Evolutionary conservation across 2,329 filamentous ascomycete genomes (phyloP), one percentile per base, ranked within the genome.

Genomic region (Gaeumannomyces tritici): DNA sequence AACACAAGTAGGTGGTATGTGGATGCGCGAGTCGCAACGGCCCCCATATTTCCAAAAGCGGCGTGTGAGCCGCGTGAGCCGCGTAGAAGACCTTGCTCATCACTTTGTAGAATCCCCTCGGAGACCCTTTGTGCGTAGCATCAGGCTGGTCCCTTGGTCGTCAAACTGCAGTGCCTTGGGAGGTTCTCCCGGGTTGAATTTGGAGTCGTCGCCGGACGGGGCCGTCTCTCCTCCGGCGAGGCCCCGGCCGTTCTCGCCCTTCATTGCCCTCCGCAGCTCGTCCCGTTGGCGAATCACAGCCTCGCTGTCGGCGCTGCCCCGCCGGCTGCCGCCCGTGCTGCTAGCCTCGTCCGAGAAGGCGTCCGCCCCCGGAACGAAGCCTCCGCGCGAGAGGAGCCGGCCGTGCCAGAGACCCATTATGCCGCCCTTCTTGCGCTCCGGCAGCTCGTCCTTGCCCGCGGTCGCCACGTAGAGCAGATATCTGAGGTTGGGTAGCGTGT

Each of bases 401-500:
- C 82, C 82, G 0, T 77, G 77, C 76, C 83, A 82, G 2, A 88
- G 71, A 0, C 85, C 85, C 31, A 84, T 75, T 0, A 88, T 80
- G 12, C 85, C 85, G 15, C 85, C 85, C 55, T 78, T 78, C 65
- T 86, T 88, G 54, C 85, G 77, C 68, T 83, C 82, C 0, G 85
- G 85, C 2, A 88, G 73, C 63, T 88, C 82, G 31, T 83, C 82
- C 1, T 73, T 88, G 0, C 92, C 92, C 0, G 92, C 91, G 35
- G 90, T 95, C 67, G 92, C 89, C 2, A 98, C 88, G 69, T 96
- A 96, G 2, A 98, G 78, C 21, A 98, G 78, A 69, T 96, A 97
- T 73, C 96, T 96, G 12, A 99, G 79, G 70, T 99, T 99, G 1
- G 93, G 92, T 8, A 98, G 77, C 0, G 93, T 96, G 68, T 98